Conservation (phyloP, 2,329 filamentous ascomycete genomes). For the Rachicladosporium sp. region DNA sequence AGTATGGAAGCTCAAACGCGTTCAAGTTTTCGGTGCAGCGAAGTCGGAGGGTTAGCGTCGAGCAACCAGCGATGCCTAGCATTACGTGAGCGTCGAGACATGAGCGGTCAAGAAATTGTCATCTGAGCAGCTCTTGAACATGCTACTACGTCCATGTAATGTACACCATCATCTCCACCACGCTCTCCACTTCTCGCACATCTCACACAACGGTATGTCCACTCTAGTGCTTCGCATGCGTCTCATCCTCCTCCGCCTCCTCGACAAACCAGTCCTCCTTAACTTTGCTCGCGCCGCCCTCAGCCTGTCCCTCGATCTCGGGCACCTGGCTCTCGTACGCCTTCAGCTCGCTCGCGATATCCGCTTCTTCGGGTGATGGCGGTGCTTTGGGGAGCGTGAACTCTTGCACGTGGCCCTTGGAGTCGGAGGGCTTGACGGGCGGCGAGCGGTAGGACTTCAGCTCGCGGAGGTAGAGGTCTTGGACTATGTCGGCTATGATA, state of each 20-base stretch:
- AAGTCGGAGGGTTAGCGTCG: no score
- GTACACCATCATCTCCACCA: no score
- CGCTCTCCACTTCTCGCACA: no score
- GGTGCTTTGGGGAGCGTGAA: slow-evolving; percentile 73
- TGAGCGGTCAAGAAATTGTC: no score
- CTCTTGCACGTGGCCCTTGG: slow-evolving; percentile 81
- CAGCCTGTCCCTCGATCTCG: slow-evolving; percentile 81
- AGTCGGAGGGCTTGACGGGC: slow-evolving; percentile 70
- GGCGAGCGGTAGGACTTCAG: slow-evolving; percentile 89
- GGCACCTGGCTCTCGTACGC: slow-evolving; percentile 90
- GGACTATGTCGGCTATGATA: slow-evolving; percentile 75
- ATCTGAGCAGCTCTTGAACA: no score
- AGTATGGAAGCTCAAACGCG: no score
- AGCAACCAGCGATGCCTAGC: no score
- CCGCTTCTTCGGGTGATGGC: slow-evolving; percentile 80
- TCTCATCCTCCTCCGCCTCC: slow-evolving; percentile 19
- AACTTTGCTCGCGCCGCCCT: slow-evolving; percentile 47
- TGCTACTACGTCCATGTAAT: no score
- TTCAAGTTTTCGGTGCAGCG: no score
- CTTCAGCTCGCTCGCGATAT: slow-evolving; percentile 82
- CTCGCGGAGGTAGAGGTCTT: slow-evolving; percentile 94
- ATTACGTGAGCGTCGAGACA: no score
- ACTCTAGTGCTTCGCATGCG: slow-evolving; percentile 4
- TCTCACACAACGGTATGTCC: no score
- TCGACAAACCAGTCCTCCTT: slow-evolving; percentile 53